phyloP scores from a whole-genome alignment of 1,284 basidiomycete genomes.

The Fomitopsis pinicola region DNA sequence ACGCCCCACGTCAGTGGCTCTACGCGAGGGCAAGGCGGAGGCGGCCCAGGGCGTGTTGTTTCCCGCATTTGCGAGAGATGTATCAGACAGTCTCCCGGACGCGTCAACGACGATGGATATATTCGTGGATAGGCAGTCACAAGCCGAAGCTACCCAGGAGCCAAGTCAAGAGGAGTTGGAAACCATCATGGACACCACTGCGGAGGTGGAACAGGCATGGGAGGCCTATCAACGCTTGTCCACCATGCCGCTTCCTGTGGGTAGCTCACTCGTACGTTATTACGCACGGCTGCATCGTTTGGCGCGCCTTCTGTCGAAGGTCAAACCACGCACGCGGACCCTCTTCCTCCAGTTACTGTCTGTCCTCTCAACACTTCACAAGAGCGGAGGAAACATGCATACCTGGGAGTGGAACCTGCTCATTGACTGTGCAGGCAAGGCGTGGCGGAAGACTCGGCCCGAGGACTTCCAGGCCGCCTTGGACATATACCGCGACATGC shows the following conservation, averaged over 20 bases:
- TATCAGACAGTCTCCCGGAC: background rate
- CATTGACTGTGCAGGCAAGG: conserved; percentile 63
- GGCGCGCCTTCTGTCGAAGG: conserved; percentile 45
- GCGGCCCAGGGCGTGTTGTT: background rate
- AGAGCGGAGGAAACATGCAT: conserved; percentile 45
- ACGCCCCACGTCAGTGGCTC: background rate
- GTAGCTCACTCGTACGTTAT: conserved; percentile 15
- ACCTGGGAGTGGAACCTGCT: conserved; percentile 72
- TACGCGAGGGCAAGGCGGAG: background rate
- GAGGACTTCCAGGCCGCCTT: conserved; percentile 60
- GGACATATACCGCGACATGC: conserved; percentile 56
- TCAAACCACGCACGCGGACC: conserved; percentile 50
- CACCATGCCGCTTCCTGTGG: conserved; percentile 23
- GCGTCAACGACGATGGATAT: background rate
- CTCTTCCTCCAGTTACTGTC: conserved; percentile 61
- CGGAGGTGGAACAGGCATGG: conserved; percentile 52
- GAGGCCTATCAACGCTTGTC: conserved; percentile 47
- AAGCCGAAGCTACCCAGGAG: background rate
- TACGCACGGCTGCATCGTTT: conserved; percentile 53
- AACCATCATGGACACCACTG: conserved; percentile 33
- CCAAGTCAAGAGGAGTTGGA: background rate
- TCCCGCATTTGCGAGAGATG: background rate
- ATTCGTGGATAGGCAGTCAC: background rate
- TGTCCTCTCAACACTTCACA: conserved; percentile 52
- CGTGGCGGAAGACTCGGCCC: conserved; percentile 50